Evolutionary conservation across 2,329 filamentous ascomycete species (phyloP).

Genomic region (Hirsutella thompsonii): DNA sequence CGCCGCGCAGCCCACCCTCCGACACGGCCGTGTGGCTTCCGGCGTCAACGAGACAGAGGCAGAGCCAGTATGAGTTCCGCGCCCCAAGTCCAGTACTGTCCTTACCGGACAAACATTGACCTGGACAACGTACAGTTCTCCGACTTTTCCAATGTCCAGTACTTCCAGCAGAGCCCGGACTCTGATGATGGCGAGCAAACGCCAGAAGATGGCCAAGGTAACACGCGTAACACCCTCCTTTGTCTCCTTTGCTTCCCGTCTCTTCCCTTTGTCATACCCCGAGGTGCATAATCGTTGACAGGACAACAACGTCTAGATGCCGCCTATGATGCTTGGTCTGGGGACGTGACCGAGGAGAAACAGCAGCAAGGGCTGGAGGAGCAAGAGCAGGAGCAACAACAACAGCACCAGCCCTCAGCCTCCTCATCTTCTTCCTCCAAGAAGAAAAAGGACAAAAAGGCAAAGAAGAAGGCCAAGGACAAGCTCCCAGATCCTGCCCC

Average conservation of each 20-base stretch:
- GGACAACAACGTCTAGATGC: not conserved
- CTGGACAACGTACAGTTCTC: conserved; percentile 25
- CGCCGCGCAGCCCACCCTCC: conserved; percentile 14
- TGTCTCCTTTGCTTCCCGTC: no score
- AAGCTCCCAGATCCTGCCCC: conserved; percentile 1
- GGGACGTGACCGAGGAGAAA: not conserved
- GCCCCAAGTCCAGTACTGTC: conserved; percentile 24
- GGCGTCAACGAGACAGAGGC: conserved; percentile 15
- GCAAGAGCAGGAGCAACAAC: not conserved
- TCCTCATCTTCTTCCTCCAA: conserved; percentile 2
- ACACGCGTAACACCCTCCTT: no score
- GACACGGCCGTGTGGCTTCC: conserved; percentile 9
- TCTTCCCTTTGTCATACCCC: not conserved
- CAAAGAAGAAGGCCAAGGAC: conserved; percentile 8
- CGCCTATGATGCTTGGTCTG: not conserved
- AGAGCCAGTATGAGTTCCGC: conserved; percentile 28
- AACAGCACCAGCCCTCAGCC: not conserved
- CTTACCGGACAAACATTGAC: conserved; percentile 24
- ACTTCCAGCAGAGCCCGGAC: conserved; percentile 22
- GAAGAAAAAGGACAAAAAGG: conserved; percentile 10
- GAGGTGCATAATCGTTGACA: not conserved
- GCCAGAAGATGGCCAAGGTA: conserved; percentile 7
- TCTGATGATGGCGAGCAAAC: conserved; percentile 27
- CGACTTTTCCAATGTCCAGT: conserved; percentile 30
- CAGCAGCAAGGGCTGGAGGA: no score